phyloP scores from a whole-genome alignment of 2,329 filamentous ascomycete genomes.

The Phaeophleospora eucalypticola region DNA sequence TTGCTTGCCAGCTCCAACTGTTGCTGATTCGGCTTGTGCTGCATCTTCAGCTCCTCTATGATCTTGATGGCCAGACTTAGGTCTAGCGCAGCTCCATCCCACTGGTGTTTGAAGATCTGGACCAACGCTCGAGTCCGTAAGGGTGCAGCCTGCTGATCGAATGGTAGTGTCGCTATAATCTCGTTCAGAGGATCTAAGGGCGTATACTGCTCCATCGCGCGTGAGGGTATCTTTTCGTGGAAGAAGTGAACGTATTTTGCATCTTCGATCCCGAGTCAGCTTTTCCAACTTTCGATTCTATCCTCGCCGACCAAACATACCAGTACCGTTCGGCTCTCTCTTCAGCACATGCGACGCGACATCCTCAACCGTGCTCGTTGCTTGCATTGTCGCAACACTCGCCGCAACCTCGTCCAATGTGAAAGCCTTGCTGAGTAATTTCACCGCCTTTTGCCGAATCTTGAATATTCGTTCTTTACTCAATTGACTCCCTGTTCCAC shows the following conservation, averaged over 20 bases:
- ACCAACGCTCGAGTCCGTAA: slow-evolving; percentile 71
- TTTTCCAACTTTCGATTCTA: background rate
- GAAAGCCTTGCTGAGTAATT: slow-evolving; percentile 73
- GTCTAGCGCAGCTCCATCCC: slow-evolving; percentile 64
- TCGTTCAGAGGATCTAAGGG: slow-evolving; percentile 63
- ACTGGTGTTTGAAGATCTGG: slow-evolving; percentile 71
- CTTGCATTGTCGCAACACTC: slow-evolving; percentile 80
- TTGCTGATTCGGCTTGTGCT: slow-evolving; percentile 47
- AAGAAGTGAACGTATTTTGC: slow-evolving; percentile 91
- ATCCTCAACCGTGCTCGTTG: slow-evolving; percentile 70
- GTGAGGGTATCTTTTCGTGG: slow-evolving; percentile 79
- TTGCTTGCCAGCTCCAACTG: slow-evolving; percentile 52
- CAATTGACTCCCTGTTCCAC: slow-evolving; percentile 56
- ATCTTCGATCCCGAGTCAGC: slow-evolving; percentile 41
- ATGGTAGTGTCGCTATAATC: slow-evolving; percentile 61
- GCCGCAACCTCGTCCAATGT: slow-evolving; percentile 77
- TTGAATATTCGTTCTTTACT: slow-evolving; percentile 73
- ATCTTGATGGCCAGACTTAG: slow-evolving; percentile 63
- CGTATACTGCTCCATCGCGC: slow-evolving; percentile 68
- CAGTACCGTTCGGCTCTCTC: slow-evolving; percentile 58
- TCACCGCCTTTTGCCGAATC: slow-evolving; percentile 75
- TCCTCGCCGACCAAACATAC: slow-evolving; percentile 5
- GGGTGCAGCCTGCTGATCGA: slow-evolving; percentile 62
- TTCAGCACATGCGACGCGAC: slow-evolving; percentile 70
- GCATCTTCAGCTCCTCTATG: slow-evolving; percentile 38